Conservation (phyloP, 139 green algal species). For the Pleodorina starrii region DNA sequence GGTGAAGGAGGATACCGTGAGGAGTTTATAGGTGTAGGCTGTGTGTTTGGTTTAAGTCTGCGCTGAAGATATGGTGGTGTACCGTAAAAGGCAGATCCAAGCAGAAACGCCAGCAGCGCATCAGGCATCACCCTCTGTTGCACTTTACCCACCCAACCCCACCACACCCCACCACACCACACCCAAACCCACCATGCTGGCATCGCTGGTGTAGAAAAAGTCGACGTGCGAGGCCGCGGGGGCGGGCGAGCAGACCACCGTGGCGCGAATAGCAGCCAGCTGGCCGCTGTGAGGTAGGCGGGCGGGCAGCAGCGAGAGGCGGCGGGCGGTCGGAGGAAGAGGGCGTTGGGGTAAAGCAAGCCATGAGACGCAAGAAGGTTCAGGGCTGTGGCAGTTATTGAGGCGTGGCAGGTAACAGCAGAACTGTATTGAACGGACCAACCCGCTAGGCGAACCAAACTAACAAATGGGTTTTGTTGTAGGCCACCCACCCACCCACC, state of each 20-base stretch:
- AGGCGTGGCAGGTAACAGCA: neutral
- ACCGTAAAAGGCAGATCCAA: neutral
- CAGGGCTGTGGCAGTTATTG: neutral
- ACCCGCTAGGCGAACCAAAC: neutral
- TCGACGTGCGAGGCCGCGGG: neutral
- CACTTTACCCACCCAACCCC: neutral
- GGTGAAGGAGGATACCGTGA: neutral
- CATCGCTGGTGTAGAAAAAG: constrained; percentile 23
- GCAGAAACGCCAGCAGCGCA: neutral
- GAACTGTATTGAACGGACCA: neutral
- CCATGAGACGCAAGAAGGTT: neutral
- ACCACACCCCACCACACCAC: neutral
- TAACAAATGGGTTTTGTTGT: neutral
- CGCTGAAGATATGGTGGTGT: neutral
- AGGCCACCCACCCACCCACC: neutral
- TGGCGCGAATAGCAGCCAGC: neutral
- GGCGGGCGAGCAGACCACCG: neutral
- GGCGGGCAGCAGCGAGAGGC: neutral
- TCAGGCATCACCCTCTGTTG: neutral
- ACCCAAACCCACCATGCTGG: neutral
- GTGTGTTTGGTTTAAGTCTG: neutral
- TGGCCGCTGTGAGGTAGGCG: neutral
- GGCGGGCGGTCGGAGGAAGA: too few relatives aligned
- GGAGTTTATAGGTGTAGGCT: neutral
- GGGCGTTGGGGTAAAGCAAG: neutral